Percentiles rank a stretch among this genome's conserved stretches.
Evolutionary conservation across 768 basidiomycete genomes (phyloP).

Genomic region (Boletus patriciae): DNA sequence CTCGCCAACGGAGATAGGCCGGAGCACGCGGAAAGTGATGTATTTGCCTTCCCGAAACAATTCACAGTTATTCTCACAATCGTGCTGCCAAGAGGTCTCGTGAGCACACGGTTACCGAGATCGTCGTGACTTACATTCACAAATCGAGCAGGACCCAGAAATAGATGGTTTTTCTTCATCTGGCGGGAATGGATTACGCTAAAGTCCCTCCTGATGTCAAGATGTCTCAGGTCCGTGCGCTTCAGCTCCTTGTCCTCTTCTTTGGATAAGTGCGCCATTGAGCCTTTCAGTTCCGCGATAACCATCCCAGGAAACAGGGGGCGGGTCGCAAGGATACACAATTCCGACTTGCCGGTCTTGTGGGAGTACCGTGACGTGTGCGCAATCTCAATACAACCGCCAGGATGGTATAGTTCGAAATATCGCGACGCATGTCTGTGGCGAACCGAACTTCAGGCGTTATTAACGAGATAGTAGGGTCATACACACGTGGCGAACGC

Average conservation of each 20-base stretch:
- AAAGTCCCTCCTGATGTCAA: conserved; percentile 81
- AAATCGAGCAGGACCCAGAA: conserved; percentile 88
- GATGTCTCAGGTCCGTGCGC: conserved; percentile 67
- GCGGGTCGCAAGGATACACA: conserved; percentile 84
- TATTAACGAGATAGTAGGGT: conserved; percentile 27
- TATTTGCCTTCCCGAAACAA: conserved; percentile 86
- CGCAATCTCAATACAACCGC: conserved; percentile 82
- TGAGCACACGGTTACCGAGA: not conserved
- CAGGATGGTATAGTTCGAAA: conserved; percentile 82
- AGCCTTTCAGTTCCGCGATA: conserved; percentile 85
- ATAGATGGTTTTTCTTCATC: conserved; percentile 90
- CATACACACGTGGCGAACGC: conserved; percentile 85
- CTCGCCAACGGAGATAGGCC: conserved; percentile 75
- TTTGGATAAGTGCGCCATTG: conserved; percentile 84
- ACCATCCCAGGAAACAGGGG: conserved; percentile 65
- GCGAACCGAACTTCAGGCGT: conserved; percentile 28
- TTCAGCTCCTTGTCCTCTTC: conserved; percentile 87
- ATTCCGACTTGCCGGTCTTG: conserved; percentile 83
- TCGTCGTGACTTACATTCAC: conserved; percentile 67
- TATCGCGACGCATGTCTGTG: conserved; percentile 83
- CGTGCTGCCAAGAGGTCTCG: conserved; percentile 55
- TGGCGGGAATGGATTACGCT: conserved; percentile 90
- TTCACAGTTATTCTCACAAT: conserved; percentile 87
- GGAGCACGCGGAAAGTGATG: conserved; percentile 84
- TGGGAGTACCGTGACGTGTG: conserved; percentile 87